Conservation (phyloP, 2,329 filamentous ascomycete species). For the Piedraia hortae region DNA sequence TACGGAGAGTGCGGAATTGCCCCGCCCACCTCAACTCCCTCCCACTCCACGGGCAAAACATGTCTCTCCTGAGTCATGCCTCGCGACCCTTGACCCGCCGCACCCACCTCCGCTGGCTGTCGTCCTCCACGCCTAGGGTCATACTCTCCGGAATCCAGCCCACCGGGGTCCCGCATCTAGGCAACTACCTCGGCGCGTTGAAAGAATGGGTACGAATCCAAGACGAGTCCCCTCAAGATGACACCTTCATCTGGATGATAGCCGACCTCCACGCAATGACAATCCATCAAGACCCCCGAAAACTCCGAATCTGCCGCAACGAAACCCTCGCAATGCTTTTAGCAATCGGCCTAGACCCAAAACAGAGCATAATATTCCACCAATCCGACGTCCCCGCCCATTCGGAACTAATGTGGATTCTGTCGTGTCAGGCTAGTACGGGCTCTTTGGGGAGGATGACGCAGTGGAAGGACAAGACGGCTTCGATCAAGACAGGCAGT, state of each 20-base stretch:
- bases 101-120: background rate
- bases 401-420: conserved; percentile 84
- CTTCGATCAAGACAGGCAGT: conserved; percentile 16
- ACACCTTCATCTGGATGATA: conserved; percentile 54
- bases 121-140: conserved; percentile 15
- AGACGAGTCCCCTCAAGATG: conserved; percentile 26
- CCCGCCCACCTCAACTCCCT: no score
- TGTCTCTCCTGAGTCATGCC: no score
- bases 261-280: conserved; percentile 92
- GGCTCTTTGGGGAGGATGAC: conserved; percentile 97
- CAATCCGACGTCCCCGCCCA: conserved; percentile 42
- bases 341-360: conserved; percentile 58
- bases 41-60: no score
- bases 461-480: conserved; percentile 59
- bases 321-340: conserved; percentile 57
- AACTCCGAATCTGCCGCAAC: conserved; percentile 35
- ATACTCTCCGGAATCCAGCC: conserved; percentile 96
- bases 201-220: conserved; percentile 68
- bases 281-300: conserved; percentile 33
- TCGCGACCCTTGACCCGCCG: no score
- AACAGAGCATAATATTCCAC: conserved; percentile 53
- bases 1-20: no score
- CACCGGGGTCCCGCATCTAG: conserved; percentile 75
- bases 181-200: conserved; percentile 82
- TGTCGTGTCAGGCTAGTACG: conserved; percentile 73